Conservation (phyloP, 2,329 filamentous ascomycete species). For the Pseudogymnoascus sp. region DNA sequence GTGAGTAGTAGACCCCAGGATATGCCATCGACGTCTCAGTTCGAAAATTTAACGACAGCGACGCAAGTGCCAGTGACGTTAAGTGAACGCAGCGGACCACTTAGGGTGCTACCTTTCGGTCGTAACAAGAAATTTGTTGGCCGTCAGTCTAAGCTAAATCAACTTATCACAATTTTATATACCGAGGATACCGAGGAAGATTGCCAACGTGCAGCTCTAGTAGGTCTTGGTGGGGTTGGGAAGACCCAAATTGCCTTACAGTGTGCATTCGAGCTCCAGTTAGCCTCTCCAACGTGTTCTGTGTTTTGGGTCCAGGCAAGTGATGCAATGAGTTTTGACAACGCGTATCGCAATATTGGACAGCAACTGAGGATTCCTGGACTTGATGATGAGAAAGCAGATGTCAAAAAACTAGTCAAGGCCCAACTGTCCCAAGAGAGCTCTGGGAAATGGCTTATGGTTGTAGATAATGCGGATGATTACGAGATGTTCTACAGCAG, state of each 20-base stretch:
- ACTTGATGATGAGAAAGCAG: constrained; percentile 15
- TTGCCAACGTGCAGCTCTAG: constrained; percentile 12
- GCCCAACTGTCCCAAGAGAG: constrained; percentile 14
- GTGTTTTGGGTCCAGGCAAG: constrained; percentile 37
- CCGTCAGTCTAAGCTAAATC: constrained; percentile 13
- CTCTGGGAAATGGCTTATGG: constrained; percentile 34
- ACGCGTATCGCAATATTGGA: constrained; percentile 16
- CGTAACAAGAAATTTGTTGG: constrained; percentile 17
- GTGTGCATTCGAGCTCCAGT: constrained; percentile 12
- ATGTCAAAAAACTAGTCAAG: constrained; percentile 16
- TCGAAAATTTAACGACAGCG: not conserved
- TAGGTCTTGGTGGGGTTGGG: constrained; percentile 15
- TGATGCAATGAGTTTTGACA: constrained; percentile 16
- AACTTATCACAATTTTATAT: constrained; percentile 8
- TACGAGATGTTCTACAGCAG: constrained; percentile 25
- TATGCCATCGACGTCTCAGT: not conserved
- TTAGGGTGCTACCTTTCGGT: constrained; percentile 1
- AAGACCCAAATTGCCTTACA: constrained; percentile 19
- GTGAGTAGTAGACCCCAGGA: not conserved
- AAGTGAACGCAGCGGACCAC: too few species aligned
- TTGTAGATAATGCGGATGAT: constrained; percentile 43
- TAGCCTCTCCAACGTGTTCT: constrained; percentile 26
- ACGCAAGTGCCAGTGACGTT: not conserved
- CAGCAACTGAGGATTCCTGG: constrained; percentile 13
- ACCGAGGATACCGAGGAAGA: not conserved